A percentile compares a stretch with the other conserved stretches of the same genome.
phyloP scores from a whole-genome alignment of 306 rosid species.

The Pachyrhizus erosus region DNA sequence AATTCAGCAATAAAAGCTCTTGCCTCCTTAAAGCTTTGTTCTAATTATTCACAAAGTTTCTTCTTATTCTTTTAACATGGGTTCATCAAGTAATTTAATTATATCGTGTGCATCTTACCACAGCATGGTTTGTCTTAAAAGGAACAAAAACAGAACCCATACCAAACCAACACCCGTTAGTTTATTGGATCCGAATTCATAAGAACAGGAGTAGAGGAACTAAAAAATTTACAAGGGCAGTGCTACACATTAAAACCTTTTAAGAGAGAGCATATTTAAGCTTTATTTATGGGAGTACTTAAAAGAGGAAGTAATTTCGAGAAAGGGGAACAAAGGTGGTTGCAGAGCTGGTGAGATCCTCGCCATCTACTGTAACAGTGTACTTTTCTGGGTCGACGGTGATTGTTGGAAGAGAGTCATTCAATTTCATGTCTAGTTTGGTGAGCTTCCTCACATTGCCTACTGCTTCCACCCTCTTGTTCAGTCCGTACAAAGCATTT shows the following conservation, averaged over 20 bases:
- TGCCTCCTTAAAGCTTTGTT: too few relatives aligned
- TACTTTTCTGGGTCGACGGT: constrained; percentile 88
- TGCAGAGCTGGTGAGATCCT: constrained; percentile 70
- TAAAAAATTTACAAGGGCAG: background rate
- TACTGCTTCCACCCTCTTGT: constrained; percentile 72
- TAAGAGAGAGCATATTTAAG: background rate
- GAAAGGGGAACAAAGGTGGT: constrained; percentile 80
- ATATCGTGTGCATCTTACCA: background rate
- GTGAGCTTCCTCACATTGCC: constrained; percentile 67
- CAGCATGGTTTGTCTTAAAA: background rate
- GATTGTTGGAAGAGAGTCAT: constrained; percentile 78
- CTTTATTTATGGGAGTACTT: constrained; percentile 36
- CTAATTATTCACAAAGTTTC: too few relatives aligned
- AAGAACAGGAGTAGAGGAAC: background rate
- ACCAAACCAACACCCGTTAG: background rate
- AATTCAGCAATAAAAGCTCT: too few relatives aligned
- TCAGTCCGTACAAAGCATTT: constrained; percentile 60
- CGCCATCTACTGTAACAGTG: constrained; percentile 76
- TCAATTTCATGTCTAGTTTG: constrained; percentile 90
- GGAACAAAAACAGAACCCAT: background rate
- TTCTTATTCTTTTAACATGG: background rate
- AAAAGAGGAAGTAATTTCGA: constrained; percentile 85
- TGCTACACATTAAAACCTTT: background rate
- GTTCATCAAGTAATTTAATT: background rate
- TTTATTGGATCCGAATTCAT: background rate